These are phyloP conservation scores for Gamsiella multidivaricata DNA, from an alignment of 192 early-diverging fungal species.

Conservation along the genomic window DNA sequence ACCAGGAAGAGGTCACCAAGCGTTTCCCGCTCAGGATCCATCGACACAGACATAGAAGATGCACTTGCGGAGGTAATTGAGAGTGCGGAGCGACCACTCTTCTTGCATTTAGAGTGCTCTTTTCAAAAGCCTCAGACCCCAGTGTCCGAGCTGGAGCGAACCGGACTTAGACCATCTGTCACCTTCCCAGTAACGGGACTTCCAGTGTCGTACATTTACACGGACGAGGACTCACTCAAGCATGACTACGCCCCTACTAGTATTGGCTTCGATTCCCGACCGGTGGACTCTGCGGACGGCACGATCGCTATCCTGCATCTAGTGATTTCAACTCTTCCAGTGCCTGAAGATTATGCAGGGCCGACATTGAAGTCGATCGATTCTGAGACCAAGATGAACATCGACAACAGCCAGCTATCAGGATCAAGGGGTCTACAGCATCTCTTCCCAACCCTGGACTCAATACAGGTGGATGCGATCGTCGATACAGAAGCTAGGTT, in stretches of 20 bases:
- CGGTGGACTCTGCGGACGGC: conserved; percentile 74
- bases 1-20: conserved; percentile 51
- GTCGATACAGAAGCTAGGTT: conserved; percentile 66
- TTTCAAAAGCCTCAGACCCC: conserved; percentile 63
- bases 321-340: conserved; percentile 71
- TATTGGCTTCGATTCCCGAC: conserved; percentile 70
- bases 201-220: conserved; percentile 71
- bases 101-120: conserved; percentile 74
- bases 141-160: conserved; percentile 52
- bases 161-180: conserved; percentile 27
- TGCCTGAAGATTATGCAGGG: conserved; percentile 49
- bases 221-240: conserved; percentile 27
- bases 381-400: conserved; percentile 37
- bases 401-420: conserved; percentile 22
- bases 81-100: conserved; percentile 76
- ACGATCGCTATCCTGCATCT: conserved; percentile 76
- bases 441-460: conserved; percentile 41
- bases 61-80: conserved; percentile 59
- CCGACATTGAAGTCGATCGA: conserved; percentile 51
- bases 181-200: conserved; percentile 67
- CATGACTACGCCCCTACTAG: conserved; percentile 68
- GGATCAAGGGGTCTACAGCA: conserved; percentile 32
- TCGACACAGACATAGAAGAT: conserved; percentile 53
- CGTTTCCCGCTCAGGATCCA: conserved; percentile 39
- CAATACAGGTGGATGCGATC: conserved; percentile 68